These are phyloP conservation scores for Emydomyces testavorans DNA, from an alignment of 2,329 filamentous ascomycete genomes.

Conservation along the genomic window DNA sequence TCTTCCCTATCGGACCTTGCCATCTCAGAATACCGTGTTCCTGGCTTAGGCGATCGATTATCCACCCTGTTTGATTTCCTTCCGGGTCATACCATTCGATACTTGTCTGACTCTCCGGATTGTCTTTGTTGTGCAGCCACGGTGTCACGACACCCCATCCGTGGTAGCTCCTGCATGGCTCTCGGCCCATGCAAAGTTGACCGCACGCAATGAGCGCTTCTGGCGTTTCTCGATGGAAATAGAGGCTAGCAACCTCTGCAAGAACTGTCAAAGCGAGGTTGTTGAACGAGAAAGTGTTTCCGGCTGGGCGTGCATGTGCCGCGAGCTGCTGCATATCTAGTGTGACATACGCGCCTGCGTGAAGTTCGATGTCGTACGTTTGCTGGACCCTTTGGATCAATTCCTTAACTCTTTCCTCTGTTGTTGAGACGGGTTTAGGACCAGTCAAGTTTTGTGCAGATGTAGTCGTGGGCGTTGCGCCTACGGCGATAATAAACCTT, in stretches of 20 bases:
- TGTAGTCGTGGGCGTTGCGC: constrained; percentile 63
- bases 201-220: constrained; percentile 61
- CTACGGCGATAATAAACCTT: constrained; percentile 51
- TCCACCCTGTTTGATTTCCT: constrained; percentile 42
- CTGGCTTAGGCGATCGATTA: constrained; percentile 59
- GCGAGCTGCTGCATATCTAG: constrained; percentile 69
- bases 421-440: constrained; percentile 17
- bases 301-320: constrained; percentile 46
- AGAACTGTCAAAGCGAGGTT: constrained; percentile 56
- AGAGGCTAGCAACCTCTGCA: constrained; percentile 58
- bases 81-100: constrained; percentile 18
- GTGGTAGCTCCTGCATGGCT: constrained; percentile 57
- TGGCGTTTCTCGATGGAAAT: constrained; percentile 40
- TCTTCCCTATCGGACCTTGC: constrained; percentile 37
- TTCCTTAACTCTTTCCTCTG: constrained; percentile 13
- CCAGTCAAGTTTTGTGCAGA: constrained; percentile 49
- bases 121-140: constrained; percentile 37
- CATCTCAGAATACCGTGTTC: constrained; percentile 64
- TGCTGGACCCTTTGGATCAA: constrained; percentile 13
- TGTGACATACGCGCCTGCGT: constrained; percentile 63
- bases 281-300: constrained; percentile 23
- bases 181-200: constrained; percentile 56
- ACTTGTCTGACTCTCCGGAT: not conserved
- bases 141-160: constrained; percentile 59
- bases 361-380: constrained; percentile 48